Percentiles rank a stretch among this genome's conserved stretches.
Evolutionary conservation across 2,329 filamentous ascomycete species (phyloP).

Genomic region (Calonectria multiphialidica): DNA sequence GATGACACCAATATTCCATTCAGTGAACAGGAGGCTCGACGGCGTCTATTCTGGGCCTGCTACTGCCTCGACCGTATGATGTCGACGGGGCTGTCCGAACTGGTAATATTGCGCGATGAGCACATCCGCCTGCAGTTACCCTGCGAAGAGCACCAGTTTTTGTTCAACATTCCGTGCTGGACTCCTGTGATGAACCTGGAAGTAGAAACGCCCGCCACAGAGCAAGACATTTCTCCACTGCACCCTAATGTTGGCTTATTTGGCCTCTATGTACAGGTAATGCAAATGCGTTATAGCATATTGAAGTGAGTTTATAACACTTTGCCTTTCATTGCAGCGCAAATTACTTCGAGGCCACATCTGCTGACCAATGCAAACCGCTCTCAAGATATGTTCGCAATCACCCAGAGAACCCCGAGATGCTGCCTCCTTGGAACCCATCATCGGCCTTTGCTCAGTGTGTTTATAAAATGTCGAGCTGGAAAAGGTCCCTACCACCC

Average conservation of each 20-base stretch:
- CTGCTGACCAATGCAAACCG: background rate
- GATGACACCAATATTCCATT: background rate
- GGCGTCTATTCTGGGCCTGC: constrained; percentile 16
- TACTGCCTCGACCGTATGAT: constrained; percentile 21
- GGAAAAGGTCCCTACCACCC: constrained; percentile 1
- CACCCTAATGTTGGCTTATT: constrained; percentile 10
- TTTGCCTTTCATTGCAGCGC: background rate
- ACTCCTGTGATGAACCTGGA: constrained; percentile 8
- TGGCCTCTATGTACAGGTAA: constrained; percentile 16
- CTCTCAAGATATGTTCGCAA: constrained; percentile 9
- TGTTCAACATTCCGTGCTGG: background rate
- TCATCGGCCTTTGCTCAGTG: constrained; percentile 9
- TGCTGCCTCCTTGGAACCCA: background rate
- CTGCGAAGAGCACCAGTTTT: constrained; percentile 14
- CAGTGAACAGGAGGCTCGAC: constrained; percentile 10
- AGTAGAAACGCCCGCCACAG: background rate
- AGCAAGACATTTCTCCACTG: background rate
- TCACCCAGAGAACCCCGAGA: background rate
- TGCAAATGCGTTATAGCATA: constrained; percentile 17
- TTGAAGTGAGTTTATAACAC: constrained; percentile 1
- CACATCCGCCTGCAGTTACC: constrained; percentile 13
- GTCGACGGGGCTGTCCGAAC: constrained; percentile 7
- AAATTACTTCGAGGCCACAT: no score
- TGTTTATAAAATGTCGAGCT: constrained; percentile 8
- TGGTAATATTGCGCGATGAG: background rate